Base-by-base conservation (phyloP, 1,284 basidiomycete species). In the Stereum hirsutum region DNA sequence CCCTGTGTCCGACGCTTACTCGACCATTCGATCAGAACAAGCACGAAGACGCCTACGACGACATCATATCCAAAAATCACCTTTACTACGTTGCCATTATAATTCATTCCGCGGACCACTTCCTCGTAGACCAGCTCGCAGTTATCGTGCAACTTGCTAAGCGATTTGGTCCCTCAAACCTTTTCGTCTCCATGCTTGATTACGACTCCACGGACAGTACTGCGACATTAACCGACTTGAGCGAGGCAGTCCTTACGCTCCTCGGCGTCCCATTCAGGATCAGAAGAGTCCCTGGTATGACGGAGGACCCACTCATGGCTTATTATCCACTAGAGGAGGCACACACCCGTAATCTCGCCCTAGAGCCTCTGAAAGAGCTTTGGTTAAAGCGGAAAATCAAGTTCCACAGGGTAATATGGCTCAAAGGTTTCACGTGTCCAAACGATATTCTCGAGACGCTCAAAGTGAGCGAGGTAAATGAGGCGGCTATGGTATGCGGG, bases 171-270 rank as follows among this genome's bases (percentile, higher is more conserved):
- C 81, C 87, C 3, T 70, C 78, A 43, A 91, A 89, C 54, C 67
- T 97, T 36, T 97, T 97, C 59, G 93, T 96, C 14, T 94, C 90
- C 6, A 92, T 97, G 86, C 72, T 97, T 46, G 94, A 97, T 61
- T 94, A 94, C 60, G 88, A 85, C 44, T 94, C 90, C 5, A 81
- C 80, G 6, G 93, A 96, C 62, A 90, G 91, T 4, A 97, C 93
- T 0, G 86, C 89, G 41, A 96, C 92, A 1, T 71, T 97, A 28
- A 82, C 81, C 3, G 93, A 97, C 61, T 72, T 97, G 10, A 93
- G 88, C 54, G 93, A 97, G 63, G 88, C 90, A 0, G 90, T 94
- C 10, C 72, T 97, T 38, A 93, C 84, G 0, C 74, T 96, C 15
- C 78, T 96, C 17, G 89, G 91, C 7, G 82, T 97, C 24, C 87